A percentile compares a stretch with the other conserved stretches of the same genome.
Evolutionary conservation across 495 filamentous ascomycete genomes (phyloP).

Genomic region (Platismatia glauca): DNA sequence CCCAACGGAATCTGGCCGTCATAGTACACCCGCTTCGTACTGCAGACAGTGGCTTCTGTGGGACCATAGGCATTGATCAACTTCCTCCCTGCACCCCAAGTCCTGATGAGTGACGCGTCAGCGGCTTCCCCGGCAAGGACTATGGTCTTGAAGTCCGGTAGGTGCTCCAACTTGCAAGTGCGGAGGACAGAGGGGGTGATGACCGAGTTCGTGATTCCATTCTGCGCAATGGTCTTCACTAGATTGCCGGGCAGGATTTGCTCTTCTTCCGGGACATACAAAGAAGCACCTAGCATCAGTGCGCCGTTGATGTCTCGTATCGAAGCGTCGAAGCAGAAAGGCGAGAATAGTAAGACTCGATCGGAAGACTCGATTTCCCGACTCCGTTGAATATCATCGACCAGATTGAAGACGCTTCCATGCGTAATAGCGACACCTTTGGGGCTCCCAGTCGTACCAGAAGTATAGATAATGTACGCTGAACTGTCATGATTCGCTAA

Average conservation of each 20-base stretch:
- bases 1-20: constrained; percentile 4
- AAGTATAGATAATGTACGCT: constrained; percentile 14
- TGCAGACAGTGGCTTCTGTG: constrained; percentile 24
- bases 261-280: constrained; percentile 3
- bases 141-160: constrained; percentile 22
- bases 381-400: constrained; percentile 1
- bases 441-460: constrained; percentile 12
- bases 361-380: background rate
- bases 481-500: background rate
- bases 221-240: background rate
- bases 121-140: constrained; percentile 28
- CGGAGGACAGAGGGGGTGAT: constrained; percentile 2
- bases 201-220: constrained; percentile 5
- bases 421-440: constrained; percentile 15
- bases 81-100: constrained; percentile 22
- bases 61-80: constrained; percentile 31
- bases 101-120: constrained; percentile 23
- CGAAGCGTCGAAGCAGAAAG: constrained; percentile 10
- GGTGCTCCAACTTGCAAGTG: background rate
- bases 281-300: background rate
- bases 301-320: constrained; percentile 4
- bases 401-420: background rate
- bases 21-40: constrained; percentile 3
- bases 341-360: background rate
- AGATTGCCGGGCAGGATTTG: constrained; percentile 5